Evolutionary conservation across 2,329 filamentous ascomycete genomes (phyloP).

Genomic region (Cladorrhinum sp.): DNA sequence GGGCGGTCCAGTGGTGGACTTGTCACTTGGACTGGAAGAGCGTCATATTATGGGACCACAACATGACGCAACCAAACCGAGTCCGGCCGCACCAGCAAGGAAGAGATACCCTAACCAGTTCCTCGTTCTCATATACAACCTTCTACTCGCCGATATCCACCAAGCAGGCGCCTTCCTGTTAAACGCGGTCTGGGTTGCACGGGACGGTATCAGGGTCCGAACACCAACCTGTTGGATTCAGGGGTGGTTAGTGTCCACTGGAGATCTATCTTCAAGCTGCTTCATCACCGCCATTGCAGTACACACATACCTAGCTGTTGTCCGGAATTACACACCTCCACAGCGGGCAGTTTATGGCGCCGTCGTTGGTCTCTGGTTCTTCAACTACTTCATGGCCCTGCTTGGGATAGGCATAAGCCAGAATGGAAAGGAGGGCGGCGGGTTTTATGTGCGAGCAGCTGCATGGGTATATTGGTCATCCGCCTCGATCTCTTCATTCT

Average conservation of each 20-base stretch:
- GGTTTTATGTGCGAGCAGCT: slow-evolving; percentile 51
- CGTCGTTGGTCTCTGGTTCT: slow-evolving; percentile 47
- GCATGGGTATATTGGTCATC: slow-evolving; percentile 43
- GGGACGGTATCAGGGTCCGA: slow-evolving; percentile 47
- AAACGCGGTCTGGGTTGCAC: slow-evolving; percentile 49
- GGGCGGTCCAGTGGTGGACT: slow-evolving; percentile 21
- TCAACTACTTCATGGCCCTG: slow-evolving; percentile 46
- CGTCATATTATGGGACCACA: slow-evolving; percentile 24
- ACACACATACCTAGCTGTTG: slow-evolving; percentile 55
- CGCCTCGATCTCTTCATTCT: neutral
- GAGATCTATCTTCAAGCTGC: slow-evolving; percentile 55
- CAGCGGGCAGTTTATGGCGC: slow-evolving; percentile 41
- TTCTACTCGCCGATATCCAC: slow-evolving; percentile 57
- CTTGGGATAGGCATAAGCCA: slow-evolving; percentile 34
- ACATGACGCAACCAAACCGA: neutral
- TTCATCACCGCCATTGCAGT: slow-evolving; percentile 57
- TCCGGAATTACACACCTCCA: slow-evolving; percentile 47
- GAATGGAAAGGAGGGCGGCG: slow-evolving; percentile 29
- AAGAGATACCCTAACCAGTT: slow-evolving; percentile 48
- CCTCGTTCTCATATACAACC: slow-evolving; percentile 57
- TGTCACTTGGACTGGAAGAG: slow-evolving; percentile 30
- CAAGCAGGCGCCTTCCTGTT: slow-evolving; percentile 55
- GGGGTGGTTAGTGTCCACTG: slow-evolving; percentile 57
- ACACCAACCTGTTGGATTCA: slow-evolving; percentile 51
- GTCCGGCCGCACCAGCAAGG: slow-evolving; percentile 2